Evolutionary conservation across 2,329 filamentous ascomycete species (phyloP).

Genomic region (Neodidymelliopsis sp.): DNA sequence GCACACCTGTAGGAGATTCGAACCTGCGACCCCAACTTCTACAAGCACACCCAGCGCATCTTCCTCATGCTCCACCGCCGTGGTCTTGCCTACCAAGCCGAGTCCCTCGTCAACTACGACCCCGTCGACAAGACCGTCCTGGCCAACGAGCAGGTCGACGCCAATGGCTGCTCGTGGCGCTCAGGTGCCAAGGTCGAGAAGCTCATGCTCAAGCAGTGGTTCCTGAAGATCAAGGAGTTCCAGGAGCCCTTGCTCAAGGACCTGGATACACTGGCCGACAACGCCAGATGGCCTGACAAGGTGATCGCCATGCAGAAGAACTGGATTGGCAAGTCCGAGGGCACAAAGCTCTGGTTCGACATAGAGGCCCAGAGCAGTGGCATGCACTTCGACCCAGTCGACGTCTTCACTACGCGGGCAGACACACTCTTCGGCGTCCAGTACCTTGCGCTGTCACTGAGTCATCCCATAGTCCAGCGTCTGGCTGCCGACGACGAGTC

Average conservation of each 20-base stretch:
- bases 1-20: conserved; percentile 70
- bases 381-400: conserved; percentile 60
- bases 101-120: conserved; percentile 89
- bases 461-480: conserved; percentile 71
- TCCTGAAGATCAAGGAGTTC: conserved; percentile 82
- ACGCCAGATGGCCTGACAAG: conserved; percentile 79
- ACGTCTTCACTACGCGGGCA: conserved; percentile 83
- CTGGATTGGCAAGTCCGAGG: conserved; percentile 83
- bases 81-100: conserved; percentile 81
- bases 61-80: conserved; percentile 79
- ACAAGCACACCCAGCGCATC: conserved; percentile 86
- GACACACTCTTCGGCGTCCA: conserved; percentile 90
- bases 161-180: conserved; percentile 84
- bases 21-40: conserved; percentile 85
- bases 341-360: conserved; percentile 75
- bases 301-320: conserved; percentile 85
- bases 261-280: conserved; percentile 68
- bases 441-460: conserved; percentile 79
- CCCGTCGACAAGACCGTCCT: conserved; percentile 88
- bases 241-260: conserved; percentile 76
- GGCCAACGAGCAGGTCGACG: conserved; percentile 92
- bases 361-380: conserved; percentile 54
- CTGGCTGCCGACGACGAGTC: conserved; percentile 67
- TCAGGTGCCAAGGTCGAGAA: conserved; percentile 86
- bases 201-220: conserved; percentile 84